phyloP scores from a whole-genome alignment of 768 basidiomycete genomes.

The Vararia minispora region DNA sequence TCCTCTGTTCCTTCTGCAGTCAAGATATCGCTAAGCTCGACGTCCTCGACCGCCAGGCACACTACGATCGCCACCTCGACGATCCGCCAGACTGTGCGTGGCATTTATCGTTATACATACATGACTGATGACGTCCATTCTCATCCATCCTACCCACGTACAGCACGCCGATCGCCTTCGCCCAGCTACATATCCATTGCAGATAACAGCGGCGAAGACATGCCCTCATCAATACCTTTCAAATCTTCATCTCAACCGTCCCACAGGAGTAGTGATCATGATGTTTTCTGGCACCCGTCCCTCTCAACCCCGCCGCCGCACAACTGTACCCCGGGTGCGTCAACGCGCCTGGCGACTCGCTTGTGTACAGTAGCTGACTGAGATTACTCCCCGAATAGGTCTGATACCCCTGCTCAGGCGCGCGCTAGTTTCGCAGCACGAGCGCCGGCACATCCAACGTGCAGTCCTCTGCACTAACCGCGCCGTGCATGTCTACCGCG shows the following conservation, averaged over 20 bases:
- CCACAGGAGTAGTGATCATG: conserved; percentile 15
- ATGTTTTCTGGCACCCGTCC: conserved; percentile 57
- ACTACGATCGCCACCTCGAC: conserved; percentile 44
- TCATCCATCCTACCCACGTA: too few species aligned
- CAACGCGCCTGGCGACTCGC: too few species aligned
- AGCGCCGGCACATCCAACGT: conserved; percentile 34
- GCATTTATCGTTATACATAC: too few species aligned
- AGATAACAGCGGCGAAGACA: conserved; percentile 4
- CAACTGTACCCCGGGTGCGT: conserved; percentile 55
- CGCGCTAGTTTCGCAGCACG: conserved; percentile 40
- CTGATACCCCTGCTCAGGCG: conserved; percentile 53
- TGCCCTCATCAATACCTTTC: neutral
- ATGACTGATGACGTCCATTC: too few species aligned
- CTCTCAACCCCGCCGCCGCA: conserved; percentile 31
- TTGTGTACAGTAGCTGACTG: too few species aligned
- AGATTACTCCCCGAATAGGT: conserved; percentile 26
- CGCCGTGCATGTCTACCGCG: conserved; percentile 46
- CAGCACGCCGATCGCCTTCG: neutral
- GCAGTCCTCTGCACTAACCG: conserved; percentile 56
- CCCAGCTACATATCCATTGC: neutral
- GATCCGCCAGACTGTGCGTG: conserved; percentile 10
- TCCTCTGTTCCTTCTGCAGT: conserved; percentile 42
- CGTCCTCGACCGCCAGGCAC: conserved; percentile 30
- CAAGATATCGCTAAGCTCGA: conserved; percentile 28
- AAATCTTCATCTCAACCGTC: neutral